phyloP scores from a whole-genome alignment of 352 stramenopile species.

The Pythium brachiatum region DNA sequence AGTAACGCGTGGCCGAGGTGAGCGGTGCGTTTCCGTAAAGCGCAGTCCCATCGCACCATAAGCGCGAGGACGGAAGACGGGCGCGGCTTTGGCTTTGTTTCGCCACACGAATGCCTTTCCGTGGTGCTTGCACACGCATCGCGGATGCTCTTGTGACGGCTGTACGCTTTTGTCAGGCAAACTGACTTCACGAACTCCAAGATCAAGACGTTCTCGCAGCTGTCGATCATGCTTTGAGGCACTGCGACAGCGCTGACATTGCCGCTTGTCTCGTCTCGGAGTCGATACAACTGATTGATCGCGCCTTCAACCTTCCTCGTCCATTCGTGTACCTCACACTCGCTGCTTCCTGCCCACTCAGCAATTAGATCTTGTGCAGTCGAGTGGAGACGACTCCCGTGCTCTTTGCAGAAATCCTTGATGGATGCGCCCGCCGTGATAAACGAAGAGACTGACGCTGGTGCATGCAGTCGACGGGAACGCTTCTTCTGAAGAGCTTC shows the following conservation, averaged over 20 bases:
- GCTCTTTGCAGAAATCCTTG: constrained; percentile 11
- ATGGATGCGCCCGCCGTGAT: background rate
- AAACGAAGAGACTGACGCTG: constrained; percentile 29
- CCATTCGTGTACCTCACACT: constrained; percentile 6
- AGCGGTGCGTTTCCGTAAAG: constrained; percentile 50
- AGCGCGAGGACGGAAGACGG: constrained; percentile 40
- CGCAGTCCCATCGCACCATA: constrained; percentile 70
- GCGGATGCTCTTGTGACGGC: constrained; percentile 54
- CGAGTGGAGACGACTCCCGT: constrained; percentile 12
- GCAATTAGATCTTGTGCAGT: constrained; percentile 10
- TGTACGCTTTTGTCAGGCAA: constrained; percentile 50
- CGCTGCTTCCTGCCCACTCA: background rate
- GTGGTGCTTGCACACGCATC: constrained; percentile 58
- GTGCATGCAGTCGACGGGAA: constrained; percentile 31
- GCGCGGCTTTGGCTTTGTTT: constrained; percentile 4
- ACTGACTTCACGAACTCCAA: constrained; percentile 29
- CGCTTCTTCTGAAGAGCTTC: constrained; percentile 58
- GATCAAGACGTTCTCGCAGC: constrained; percentile 20
- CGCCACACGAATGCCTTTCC: constrained; percentile 37
- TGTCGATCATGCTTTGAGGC: background rate
- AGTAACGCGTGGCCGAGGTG: constrained; percentile 62
- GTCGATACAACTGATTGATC: constrained; percentile 9
- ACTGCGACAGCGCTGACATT: background rate
- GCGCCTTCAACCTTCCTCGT: background rate
- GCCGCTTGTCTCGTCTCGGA: constrained; percentile 1